Conservation (phyloP, 768 basidiomycete genomes). For the Termitomyces eurrhizus region DNA sequence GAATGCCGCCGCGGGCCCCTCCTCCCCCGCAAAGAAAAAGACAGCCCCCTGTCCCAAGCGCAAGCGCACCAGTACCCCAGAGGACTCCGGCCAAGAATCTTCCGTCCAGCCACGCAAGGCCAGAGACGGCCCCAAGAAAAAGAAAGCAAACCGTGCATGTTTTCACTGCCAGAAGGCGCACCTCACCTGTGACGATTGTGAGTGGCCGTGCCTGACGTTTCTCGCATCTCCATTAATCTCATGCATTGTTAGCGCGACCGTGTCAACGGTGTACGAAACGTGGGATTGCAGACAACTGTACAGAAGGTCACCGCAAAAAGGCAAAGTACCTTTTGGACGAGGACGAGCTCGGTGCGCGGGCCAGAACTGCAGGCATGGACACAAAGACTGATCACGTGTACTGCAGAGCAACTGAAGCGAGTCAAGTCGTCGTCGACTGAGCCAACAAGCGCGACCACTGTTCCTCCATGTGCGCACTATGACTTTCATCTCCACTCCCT, state of each 20-base stretch:
- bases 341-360: conserved; percentile 75
- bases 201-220: conserved; percentile 28
- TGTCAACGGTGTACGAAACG: conserved; percentile 96
- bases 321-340: conserved; percentile 96
- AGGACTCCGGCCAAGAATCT: conserved; percentile 49
- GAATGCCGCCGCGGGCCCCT: conserved; percentile 43
- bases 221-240: conserved; percentile 16
- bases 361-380: conserved; percentile 17
- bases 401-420: conserved; percentile 46
- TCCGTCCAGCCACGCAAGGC: conserved; percentile 46
- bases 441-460: conserved; percentile 22
- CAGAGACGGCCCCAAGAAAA: conserved; percentile 84
- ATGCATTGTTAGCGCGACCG: conserved; percentile 67
- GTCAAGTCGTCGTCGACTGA: conserved; percentile 35
- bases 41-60: conserved; percentile 42
- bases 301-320: conserved; percentile 95
- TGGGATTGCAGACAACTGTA: conserved; percentile 82
- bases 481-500: background rate
- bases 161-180: conserved; percentile 97
- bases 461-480: conserved; percentile 30
- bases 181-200: conserved; percentile 97
- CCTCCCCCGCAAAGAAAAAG: conserved; percentile 37
- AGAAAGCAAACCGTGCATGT: conserved; percentile 92
- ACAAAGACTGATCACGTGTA: conserved; percentile 37
- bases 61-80: conserved; percentile 58